Evolutionary conservation across 208 protist genomes (phyloP).

Genomic region (Leishmania gerbilli): DNA sequence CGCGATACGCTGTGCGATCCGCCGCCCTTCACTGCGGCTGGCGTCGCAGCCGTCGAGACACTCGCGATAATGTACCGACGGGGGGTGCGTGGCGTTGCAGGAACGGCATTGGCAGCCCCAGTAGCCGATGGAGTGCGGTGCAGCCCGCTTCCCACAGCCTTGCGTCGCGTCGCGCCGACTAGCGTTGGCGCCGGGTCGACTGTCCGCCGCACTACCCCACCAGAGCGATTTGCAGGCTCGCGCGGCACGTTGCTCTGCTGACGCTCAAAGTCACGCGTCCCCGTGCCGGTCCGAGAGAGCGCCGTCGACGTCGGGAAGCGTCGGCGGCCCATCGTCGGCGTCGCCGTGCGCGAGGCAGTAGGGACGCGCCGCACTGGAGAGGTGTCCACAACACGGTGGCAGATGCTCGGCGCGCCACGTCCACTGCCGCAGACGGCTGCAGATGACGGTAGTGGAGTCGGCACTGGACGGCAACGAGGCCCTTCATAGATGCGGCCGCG

Average conservation of each 20-base stretch:
- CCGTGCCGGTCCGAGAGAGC: conserved; percentile 12
- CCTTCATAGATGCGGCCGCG: background rate
- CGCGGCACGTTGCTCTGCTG: conserved; percentile 11
- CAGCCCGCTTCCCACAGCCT: background rate
- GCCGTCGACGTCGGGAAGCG: conserved; percentile 4
- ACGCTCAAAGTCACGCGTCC: conserved; percentile 15
- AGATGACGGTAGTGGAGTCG: background rate
- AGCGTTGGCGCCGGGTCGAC: conserved; percentile 33
- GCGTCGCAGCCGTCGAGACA: conserved; percentile 22
- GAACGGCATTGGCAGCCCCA: background rate
- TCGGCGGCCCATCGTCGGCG: conserved; percentile 6
- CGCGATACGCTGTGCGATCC: conserved; percentile 5
- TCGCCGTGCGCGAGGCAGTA: background rate
- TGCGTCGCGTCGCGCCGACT: conserved; percentile 15
- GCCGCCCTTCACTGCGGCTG: conserved; percentile 3
- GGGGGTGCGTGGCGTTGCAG: conserved; percentile 18
- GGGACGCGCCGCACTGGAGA: conserved; percentile 2
- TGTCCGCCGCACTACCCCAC: background rate
- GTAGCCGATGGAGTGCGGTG: conserved; percentile 18
- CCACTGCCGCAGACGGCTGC: background rate
- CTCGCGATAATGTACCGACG: conserved; percentile 27
- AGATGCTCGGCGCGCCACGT: too few species aligned
- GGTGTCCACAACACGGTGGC: background rate
- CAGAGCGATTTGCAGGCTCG: background rate
- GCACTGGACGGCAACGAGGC: background rate